Base-by-base conservation (phyloP, 75 land plant species). In the Sequoiadendron giganteum region DNA sequence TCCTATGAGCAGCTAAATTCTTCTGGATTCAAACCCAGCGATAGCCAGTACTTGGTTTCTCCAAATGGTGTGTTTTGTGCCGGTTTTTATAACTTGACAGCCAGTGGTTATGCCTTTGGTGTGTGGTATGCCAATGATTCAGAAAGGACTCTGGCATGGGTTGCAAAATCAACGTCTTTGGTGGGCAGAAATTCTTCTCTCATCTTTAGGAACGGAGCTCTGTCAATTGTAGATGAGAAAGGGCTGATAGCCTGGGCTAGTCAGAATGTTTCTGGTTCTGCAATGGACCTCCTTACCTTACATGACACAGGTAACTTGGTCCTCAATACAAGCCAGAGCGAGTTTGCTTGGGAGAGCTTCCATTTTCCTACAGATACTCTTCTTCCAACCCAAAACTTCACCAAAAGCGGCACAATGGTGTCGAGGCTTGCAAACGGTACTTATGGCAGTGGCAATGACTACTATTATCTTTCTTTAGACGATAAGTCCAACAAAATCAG, bases 31-130 rank as follows among this genome's bases (percentile, higher is more conserved):
- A 70, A 0, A 5, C 90, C 93, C 3, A 25, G 16, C 86, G 61
- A 90, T 13, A 88, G 85, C 85, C 80, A 65, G 48, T 84, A 39
- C 52, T 88, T 93, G 47, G 75, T 92, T 86, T 93, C 94, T 18
- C 86, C 90, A 68, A 88, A 90, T 79, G 81, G 86, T 85, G 52
- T 70, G 86, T 93, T 93, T 79, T 48, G 89, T 39, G 93, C 94
- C 56, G 94, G 94, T 1, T 93, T 93, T 14, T 3, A 73, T 34
- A 65, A 70, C 48, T 19, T 36, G 43, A 43, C 89, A 2, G 10
- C 87, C 16, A 68, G 18, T 78, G 86, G 38, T 72, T 93, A 48
- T 40, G 81, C 75, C 85, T 93, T 93, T 90, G 88, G 93, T 8
- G 78, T 93, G 39, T 92, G 94, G 94, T 90, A 88, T 49, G 40